Evolutionary conservation across 768 basidiomycete genomes (phyloP), one percentile per base, ranked within the genome.

Genomic region (Megacollybia marginata): DNA sequence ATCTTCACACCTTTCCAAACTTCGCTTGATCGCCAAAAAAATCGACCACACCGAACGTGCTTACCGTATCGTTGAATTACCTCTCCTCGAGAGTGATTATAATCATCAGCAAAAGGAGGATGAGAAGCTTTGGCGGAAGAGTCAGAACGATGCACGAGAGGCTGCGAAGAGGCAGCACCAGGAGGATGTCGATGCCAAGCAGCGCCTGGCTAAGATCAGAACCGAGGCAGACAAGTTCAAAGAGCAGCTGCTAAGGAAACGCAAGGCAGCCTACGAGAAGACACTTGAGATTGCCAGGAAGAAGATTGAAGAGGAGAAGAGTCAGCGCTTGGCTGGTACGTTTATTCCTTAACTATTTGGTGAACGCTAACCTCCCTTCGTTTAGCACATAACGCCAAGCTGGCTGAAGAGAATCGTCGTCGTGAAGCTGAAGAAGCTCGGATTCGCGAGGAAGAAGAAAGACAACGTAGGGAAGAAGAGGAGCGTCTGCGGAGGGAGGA

Each of bases 1-100:
- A 76, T 85, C 82, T 59, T 88, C 92, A 56, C 72, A 90, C 55
- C 77, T 75, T 50, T 88, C 92, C 58, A 79, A 87, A 18, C 75
- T 95, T 44, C 84, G 92, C 19, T 80, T 94, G 55, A 76, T 85
- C 42, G 64, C 83, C 34, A 98, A 98, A 69, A 86, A 93, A 20
- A 79, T 97, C 57, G 96, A 98, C 62, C 95, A 99, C 69, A 64
- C 88, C 63, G 95, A 98, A 68, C 91, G 93, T 48, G 93, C 94
- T 1, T 89, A 85, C 69, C 86, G 95, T 57, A 92, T 92, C 65
- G 93, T 92, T 45, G 95, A 98, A 63, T 78, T 83, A 6, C 88
- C 93, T 0, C 73, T 98, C 3, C 76, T 97, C 42, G 79, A 76
- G 1, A 72, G 87, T 56, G 96, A 97, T 65, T 97, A 97, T 62